Evolutionary conservation across 2,329 filamentous ascomycete genomes (phyloP).

Genomic region (Aspergillus sp.): DNA sequence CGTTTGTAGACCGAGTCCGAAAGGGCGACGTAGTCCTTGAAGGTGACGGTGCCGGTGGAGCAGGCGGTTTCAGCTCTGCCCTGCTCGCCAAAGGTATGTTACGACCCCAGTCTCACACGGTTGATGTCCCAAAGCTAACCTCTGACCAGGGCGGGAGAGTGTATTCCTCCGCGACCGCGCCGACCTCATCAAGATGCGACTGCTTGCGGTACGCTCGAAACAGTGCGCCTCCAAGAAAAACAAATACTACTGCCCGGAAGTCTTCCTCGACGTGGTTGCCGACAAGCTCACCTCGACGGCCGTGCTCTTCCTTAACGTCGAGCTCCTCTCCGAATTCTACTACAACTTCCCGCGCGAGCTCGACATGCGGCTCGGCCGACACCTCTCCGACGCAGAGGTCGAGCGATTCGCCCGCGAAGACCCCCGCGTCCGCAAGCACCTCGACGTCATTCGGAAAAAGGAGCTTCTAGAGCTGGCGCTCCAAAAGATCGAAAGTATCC

Average conservation of each 20-base stretch:
- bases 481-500: conserved; percentile 90
- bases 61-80: conserved; percentile 87
- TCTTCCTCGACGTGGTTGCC: conserved; percentile 96
- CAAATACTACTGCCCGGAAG: conserved; percentile 95
- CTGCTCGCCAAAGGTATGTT: conserved; percentile 74
- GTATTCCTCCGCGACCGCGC: conserved; percentile 90
- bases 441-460: conserved; percentile 90
- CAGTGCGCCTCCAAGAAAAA: conserved; percentile 81
- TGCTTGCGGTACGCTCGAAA: conserved; percentile 82
- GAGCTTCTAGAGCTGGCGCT: conserved; percentile 89
- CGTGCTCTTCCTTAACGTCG: conserved; percentile 95
- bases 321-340: conserved; percentile 94
- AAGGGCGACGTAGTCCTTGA: conserved; percentile 83
- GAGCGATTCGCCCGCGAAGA: conserved; percentile 93
- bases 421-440: conserved; percentile 79
- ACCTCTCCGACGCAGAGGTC: conserved; percentile 73
- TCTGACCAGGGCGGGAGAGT: conserved; percentile 72
- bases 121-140: conserved; percentile 7
- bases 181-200: conserved; percentile 84
- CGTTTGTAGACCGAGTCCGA: conserved; percentile 84
- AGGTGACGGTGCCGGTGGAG: conserved; percentile 77
- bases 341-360: conserved; percentile 95
- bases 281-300: conserved; percentile 93
- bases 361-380: conserved; percentile 78
- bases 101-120: neutral